Percentiles rank a stretch among this genome's conserved stretches.
Conservation (phyloP, 2,329 filamentous ascomycete species). For the Geosmithia flava region DNA sequence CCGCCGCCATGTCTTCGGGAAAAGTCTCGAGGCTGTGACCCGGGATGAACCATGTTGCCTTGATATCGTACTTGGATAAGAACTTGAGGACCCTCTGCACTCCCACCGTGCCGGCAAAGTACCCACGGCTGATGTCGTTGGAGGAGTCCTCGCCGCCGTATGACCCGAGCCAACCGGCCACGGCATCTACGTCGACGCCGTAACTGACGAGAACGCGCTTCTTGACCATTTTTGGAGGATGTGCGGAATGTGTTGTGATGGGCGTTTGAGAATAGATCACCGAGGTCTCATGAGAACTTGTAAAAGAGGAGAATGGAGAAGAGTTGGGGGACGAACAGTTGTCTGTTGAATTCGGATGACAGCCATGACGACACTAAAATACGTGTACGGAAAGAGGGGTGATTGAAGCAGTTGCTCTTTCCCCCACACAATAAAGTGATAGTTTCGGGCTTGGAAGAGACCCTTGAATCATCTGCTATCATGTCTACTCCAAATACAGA, state of each 20-base stretch:
- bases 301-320: not conserved
- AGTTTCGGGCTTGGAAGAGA: no score
- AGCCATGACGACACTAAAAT: not conserved
- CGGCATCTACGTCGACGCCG: slow-evolving; percentile 65
- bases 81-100: slow-evolving; percentile 55
- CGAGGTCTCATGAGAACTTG: no score
- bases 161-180: slow-evolving; percentile 63
- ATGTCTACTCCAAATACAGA: no score
- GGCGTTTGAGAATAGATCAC: no score
- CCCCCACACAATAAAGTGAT: no score
- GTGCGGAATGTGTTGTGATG: no score
- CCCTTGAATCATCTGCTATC: no score
- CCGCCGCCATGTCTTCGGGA: slow-evolving; percentile 28
- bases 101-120: slow-evolving; percentile 59
- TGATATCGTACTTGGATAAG: slow-evolving; percentile 61
- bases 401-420: no score
- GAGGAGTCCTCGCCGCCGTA: slow-evolving; percentile 63
- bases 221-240: slow-evolving; percentile 22
- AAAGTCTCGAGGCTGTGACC: slow-evolving; percentile 36
- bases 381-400: no score
- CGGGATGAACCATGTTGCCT: slow-evolving; percentile 42
- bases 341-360: not conserved
- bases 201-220: slow-evolving; percentile 35
- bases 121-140: slow-evolving; percentile 57
- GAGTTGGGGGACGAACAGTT: not conserved